Evolutionary conservation across 176 grass and related monocot species (phyloP).

Genomic region (Eremochloa ophiuroides): DNA sequence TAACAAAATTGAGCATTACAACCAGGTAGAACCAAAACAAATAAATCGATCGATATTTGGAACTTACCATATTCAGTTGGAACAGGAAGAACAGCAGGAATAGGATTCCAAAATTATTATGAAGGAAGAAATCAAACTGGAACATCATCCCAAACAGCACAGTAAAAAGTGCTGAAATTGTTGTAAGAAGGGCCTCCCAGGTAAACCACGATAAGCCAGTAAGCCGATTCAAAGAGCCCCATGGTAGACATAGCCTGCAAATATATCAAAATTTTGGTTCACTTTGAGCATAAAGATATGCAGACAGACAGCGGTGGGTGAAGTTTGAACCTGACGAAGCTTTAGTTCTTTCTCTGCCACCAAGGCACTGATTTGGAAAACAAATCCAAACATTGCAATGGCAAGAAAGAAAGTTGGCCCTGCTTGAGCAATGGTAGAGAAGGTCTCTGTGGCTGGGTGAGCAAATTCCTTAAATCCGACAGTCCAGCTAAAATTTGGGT

Average conservation of each 20-base stretch:
- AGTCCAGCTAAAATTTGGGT: constrained; percentile 82
- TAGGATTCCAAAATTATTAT: constrained; percentile 73
- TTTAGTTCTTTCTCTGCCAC: constrained; percentile 96
- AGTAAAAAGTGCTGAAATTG: constrained; percentile 73
- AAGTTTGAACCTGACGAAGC: constrained; percentile 68
- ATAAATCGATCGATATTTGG: constrained; percentile 13
- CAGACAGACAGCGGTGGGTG: not conserved
- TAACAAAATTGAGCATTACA: not conserved
- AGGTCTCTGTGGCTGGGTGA: constrained; percentile 89
- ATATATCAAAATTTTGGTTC: constrained; percentile 13
- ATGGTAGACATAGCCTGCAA: constrained; percentile 91
- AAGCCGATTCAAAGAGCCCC: constrained; percentile 92
- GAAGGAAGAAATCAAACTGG: constrained; percentile 87
- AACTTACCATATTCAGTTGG: constrained; percentile 91
- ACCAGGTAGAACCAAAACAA: not conserved
- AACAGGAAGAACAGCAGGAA: constrained; percentile 91
- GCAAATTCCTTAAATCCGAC: constrained; percentile 96
- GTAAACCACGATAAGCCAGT: constrained; percentile 98
- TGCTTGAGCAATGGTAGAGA: constrained; percentile 72
- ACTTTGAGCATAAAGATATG: constrained; percentile 20
- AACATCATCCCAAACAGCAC: constrained; percentile 99
- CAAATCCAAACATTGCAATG: constrained; percentile 98
- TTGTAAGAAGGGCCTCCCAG: constrained; percentile 87
- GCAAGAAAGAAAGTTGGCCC: constrained; percentile 96
- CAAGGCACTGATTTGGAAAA: constrained; percentile 92